Evolutionary conservation across 129 eudicot species (phyloP).

Genomic region (Tagetes patula): DNA sequence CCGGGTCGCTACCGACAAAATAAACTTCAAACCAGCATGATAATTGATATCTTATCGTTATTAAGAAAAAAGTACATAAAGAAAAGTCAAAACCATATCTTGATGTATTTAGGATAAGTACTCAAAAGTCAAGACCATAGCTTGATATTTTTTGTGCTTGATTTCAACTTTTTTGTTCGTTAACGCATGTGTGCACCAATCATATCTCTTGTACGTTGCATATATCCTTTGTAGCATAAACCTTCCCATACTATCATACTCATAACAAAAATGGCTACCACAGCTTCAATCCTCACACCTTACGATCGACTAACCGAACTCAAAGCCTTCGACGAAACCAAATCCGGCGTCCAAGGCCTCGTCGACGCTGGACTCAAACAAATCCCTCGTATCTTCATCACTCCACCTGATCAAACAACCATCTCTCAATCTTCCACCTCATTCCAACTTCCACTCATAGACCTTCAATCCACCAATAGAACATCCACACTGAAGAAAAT

Average conservation of each 20-base stretch:
- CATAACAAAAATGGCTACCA: conserved; percentile 26
- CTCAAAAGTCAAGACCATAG: too few relatives aligned
- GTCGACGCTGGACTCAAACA: conserved; percentile 44
- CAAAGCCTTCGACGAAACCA: conserved; percentile 49
- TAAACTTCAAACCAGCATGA: too few relatives aligned
- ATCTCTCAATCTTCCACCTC: conserved; percentile 16
- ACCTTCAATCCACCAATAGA: conserved; percentile 27
- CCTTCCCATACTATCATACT: background rate
- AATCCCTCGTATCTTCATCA: conserved; percentile 46
- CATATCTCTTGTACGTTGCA: background rate
- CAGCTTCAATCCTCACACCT: background rate
- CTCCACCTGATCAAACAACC: conserved; percentile 32
- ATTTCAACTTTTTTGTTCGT: too few relatives aligned
- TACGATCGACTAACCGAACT: conserved; percentile 37
- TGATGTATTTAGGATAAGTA: too few relatives aligned
- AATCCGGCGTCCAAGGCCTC: conserved; percentile 56
- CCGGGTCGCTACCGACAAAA: too few relatives aligned
- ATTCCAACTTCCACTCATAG: conserved; percentile 40
- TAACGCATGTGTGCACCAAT: too few relatives aligned
- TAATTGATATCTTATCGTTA: too few relatives aligned
- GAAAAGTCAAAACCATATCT: too few relatives aligned
- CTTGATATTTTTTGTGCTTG: background rate
- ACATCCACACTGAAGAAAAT: conserved; percentile 33
- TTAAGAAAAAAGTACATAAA: too few relatives aligned
- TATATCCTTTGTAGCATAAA: background rate